phyloP scores from a whole-genome alignment of 75 land plant genomes.

The Pinus albicaulis region DNA sequence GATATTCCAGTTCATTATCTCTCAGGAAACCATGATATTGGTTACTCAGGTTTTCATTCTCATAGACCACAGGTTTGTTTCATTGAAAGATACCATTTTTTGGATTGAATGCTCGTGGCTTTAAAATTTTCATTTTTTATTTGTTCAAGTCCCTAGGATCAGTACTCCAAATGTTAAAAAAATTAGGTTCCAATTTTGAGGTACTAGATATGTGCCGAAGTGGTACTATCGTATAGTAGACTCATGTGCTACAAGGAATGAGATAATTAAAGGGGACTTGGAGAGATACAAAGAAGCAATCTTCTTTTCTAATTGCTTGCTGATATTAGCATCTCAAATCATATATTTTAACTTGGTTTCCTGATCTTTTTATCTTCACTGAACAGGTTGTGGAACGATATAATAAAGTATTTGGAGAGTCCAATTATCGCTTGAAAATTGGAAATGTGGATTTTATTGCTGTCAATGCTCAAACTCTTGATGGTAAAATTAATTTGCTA shows the following conservation, averaged over 20 bases:
- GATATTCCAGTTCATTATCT: constrained; percentile 50
- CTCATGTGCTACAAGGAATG: background rate
- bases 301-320: background rate
- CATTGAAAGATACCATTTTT: background rate
- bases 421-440: constrained; percentile 46
- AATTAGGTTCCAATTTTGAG: background rate
- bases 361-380: background rate
- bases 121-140: background rate
- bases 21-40: constrained; percentile 91
- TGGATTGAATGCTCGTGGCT: background rate
- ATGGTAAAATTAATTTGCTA: constrained; percentile 43
- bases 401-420: constrained; percentile 43
- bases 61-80: constrained; percentile 56
- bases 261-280: background rate
- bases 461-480: constrained; percentile 81
- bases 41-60: constrained; percentile 52
- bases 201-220: background rate
- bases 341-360: background rate
- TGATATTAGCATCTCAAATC: background rate
- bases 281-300: background rate
- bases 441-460: constrained; percentile 72
- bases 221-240: background rate
- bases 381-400: constrained; percentile 47
- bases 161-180: background rate
- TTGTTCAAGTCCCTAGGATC: background rate